A percentile compares a stretch with the other conserved stretches of the same genome.
Conservation (phyloP, 805 yeast genomes). For the Sungouiella blattae region DNA sequence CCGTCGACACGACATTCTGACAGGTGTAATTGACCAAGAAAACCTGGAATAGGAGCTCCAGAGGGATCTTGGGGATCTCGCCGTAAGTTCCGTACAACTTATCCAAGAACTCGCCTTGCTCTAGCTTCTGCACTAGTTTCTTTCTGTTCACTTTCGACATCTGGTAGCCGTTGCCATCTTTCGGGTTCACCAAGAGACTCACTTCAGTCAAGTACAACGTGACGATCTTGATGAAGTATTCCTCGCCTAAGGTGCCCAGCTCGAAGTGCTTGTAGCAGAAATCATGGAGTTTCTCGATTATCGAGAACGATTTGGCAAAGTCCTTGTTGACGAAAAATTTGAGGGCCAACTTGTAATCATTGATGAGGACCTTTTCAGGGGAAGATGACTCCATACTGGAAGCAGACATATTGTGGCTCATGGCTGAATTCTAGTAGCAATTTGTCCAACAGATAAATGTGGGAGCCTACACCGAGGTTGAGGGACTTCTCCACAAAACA, state of each 20-base stretch:
- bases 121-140: conserved; percentile 12
- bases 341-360: conserved; percentile 31
- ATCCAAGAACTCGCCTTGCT: conserved; percentile 16
- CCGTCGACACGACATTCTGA: conserved; percentile 11
- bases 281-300: conserved; percentile 22
- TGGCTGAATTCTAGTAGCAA: too few relatives aligned
- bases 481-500: too few relatives aligned
- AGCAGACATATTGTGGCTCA: too few relatives aligned
- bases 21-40: conserved; percentile 29
- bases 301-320: conserved; percentile 28
- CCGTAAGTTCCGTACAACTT: conserved; percentile 19
- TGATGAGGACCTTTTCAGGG: conserved; percentile 8
- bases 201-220: conserved; percentile 34
- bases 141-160: conserved; percentile 7
- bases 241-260: conserved; percentile 24
- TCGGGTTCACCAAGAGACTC: conserved; percentile 21
- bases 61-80: conserved; percentile 22
- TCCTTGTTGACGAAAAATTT: conserved; percentile 39
- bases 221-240: conserved; percentile 30
- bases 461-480: too few relatives aligned
- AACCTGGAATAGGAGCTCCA: conserved; percentile 31
- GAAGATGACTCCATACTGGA: conserved; percentile 12
- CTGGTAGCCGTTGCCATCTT: conserved; percentile 3
- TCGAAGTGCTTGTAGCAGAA: conserved; percentile 18
- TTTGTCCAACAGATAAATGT: too few relatives aligned